Evolutionary conservation across 2,329 filamentous ascomycete species (phyloP).

Genomic region (Ophiostoma pallidulum): DNA sequence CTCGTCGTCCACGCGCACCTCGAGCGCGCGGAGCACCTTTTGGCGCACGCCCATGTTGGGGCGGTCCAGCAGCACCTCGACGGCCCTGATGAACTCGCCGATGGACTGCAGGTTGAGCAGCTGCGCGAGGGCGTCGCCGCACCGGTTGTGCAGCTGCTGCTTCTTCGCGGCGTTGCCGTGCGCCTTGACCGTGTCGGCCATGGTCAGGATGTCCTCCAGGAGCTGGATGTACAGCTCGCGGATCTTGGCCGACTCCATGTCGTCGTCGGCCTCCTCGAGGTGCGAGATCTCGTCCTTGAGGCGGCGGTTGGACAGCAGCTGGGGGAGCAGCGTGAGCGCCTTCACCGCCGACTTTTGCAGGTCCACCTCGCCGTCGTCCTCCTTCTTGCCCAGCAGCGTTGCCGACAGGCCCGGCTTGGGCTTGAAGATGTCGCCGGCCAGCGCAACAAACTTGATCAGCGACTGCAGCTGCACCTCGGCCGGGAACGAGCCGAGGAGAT

Average conservation of each 20-base stretch:
- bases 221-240: slow-evolving; percentile 60
- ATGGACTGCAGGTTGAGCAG: slow-evolving; percentile 80
- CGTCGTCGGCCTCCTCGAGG: slow-evolving; percentile 52
- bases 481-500: slow-evolving; percentile 63
- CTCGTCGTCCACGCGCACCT: slow-evolving; percentile 66
- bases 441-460: slow-evolving; percentile 64
- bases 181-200: slow-evolving; percentile 56
- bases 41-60: slow-evolving; percentile 66
- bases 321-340: slow-evolving; percentile 47
- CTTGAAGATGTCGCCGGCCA: slow-evolving; percentile 67
- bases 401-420: slow-evolving; percentile 65
- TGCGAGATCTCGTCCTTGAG: slow-evolving; percentile 46
- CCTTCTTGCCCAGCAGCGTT: slow-evolving; percentile 54
- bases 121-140: slow-evolving; percentile 64
- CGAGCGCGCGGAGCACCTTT: slow-evolving; percentile 72
- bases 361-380: slow-evolving; percentile 32
- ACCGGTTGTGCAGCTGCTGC: slow-evolving; percentile 46
- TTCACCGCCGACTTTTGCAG: slow-evolving; percentile 41
- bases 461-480: slow-evolving; percentile 70
- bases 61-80: slow-evolving; percentile 69
- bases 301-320: slow-evolving; percentile 48
- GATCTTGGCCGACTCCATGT: slow-evolving; percentile 56
- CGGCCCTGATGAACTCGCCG: slow-evolving; percentile 78
- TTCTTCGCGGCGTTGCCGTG: neutral
- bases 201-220: slow-evolving; percentile 52